Evolutionary conservation across 2,329 filamentous ascomycete species (phyloP).

Genomic region (Thelonectria discophora): DNA sequence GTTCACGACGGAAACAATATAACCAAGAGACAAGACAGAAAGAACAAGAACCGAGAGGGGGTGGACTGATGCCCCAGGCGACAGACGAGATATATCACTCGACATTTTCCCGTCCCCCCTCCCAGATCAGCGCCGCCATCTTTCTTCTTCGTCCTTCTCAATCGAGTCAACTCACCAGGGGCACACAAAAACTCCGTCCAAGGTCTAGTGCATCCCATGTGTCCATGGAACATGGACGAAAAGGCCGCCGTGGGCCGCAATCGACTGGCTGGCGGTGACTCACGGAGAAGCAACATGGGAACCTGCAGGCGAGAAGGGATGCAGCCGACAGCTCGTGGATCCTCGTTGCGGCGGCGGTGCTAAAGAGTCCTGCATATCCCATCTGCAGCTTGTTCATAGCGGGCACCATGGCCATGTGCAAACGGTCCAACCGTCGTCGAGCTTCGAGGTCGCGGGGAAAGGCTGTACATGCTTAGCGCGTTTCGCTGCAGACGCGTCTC

Average conservation of each 20-base stretch:
- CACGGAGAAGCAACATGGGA: constrained; percentile 20
- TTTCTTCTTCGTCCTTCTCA: constrained; percentile 10
- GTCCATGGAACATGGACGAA: constrained; percentile 40
- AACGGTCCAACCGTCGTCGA: background rate
- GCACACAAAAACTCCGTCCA: background rate
- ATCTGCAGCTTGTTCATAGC: too few relatives aligned
- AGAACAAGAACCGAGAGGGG: constrained; percentile 23
- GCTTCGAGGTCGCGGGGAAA: constrained; percentile 19
- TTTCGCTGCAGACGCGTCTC: constrained; percentile 13
- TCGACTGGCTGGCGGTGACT: constrained; percentile 43
- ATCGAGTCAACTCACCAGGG: background rate
- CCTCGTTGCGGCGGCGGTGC: constrained; percentile 4
- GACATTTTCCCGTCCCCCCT: constrained; percentile 4
- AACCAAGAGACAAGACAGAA: constrained; percentile 19
- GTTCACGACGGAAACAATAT: constrained; percentile 16
- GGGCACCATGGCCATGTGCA: background rate
- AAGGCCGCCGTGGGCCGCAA: constrained; percentile 27
- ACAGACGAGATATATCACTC: constrained; percentile 42
- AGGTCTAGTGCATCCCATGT: constrained; percentile 3
- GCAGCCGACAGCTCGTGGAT: constrained; percentile 14
- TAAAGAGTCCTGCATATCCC: background rate
- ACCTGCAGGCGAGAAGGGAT: background rate
- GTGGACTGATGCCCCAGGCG: constrained; percentile 28
- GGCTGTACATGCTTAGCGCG: constrained; percentile 28
- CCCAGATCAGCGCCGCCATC: constrained; percentile 19